These are phyloP conservation scores for Stipa capillata DNA, from an alignment of 176 grass and related monocot species.

Conservation along the genomic window DNA sequence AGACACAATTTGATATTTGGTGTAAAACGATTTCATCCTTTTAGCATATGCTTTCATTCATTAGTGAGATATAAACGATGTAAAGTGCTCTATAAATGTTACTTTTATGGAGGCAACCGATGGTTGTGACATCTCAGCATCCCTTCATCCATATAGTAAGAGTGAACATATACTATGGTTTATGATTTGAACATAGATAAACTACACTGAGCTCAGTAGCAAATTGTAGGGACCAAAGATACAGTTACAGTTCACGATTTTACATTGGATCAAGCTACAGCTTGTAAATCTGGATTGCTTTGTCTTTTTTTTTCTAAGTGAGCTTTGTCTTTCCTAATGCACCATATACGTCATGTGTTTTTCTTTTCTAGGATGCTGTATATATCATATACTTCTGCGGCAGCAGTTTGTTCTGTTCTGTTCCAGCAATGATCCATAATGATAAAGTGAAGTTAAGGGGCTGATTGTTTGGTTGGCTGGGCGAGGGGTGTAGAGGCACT, in stretches of 20 bases:
- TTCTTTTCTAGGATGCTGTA: not conserved
- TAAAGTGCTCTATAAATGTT: no score
- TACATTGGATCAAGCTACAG: not conserved
- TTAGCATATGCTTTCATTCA: no score
- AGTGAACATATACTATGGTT: not conserved
- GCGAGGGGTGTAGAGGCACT: not conserved
- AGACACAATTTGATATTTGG: no score
- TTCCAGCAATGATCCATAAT: not conserved
- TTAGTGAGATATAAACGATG: no score
- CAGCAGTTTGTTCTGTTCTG: not conserved
- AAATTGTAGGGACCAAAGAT: not conserved
- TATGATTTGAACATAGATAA: not conserved
- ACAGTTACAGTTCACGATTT: not conserved
- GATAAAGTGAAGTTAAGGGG: not conserved
- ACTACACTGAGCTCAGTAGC: not conserved
- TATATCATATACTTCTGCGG: not conserved
- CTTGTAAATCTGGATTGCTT: not conserved
- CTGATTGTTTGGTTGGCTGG: not conserved
- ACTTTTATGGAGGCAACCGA: no score
- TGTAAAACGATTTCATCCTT: no score
- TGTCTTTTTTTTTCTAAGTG: no score
- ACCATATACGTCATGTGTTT: no score
- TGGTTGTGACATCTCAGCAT: no score
- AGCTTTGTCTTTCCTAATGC: not conserved
- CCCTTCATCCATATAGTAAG: no score